Conservation (phyloP, 148 eudicot genomes). For the Persicaria maculosa region DNA sequence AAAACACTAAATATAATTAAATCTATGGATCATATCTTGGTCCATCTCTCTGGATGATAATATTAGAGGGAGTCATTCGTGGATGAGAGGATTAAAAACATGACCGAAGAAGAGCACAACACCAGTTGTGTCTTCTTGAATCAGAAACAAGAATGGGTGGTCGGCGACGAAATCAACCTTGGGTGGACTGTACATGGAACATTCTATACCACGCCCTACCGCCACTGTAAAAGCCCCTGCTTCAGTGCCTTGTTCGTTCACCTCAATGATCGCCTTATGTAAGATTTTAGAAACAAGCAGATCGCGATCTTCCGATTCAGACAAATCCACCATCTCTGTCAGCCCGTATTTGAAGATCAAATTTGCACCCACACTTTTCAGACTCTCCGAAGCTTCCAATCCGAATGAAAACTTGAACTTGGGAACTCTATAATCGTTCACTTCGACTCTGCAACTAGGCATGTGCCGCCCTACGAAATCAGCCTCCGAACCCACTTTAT, state of each 20-base stretch:
- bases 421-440: constrained; percentile 3
- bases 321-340: constrained; percentile 16
- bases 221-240: constrained; percentile 12
- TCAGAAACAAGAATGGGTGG: constrained; percentile 18
- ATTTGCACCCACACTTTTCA: constrained; percentile 1
- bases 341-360: neutral
- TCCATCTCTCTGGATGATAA: too few species aligned
- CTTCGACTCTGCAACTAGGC: neutral
- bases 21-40: too few species aligned
- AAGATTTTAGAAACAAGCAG: neutral
- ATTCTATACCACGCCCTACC: too few species aligned
- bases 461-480: constrained; percentile 7
- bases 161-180: constrained; percentile 13
- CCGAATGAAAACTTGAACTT: constrained; percentile 17
- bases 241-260: constrained; percentile 21
- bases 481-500: constrained; percentile 1
- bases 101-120: constrained; percentile 10
- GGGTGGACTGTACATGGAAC: neutral
- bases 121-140: constrained; percentile 14
- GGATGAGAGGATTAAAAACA: too few species aligned
- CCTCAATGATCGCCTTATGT: constrained; percentile 14
- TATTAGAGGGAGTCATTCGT: too few species aligned
- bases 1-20: too few species aligned
- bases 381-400: neutral
- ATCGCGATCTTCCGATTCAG: too few species aligned